phyloP scores from a whole-genome alignment of 176 grass and related monocot genomes.

The Tillandsia leiboldiana region DNA sequence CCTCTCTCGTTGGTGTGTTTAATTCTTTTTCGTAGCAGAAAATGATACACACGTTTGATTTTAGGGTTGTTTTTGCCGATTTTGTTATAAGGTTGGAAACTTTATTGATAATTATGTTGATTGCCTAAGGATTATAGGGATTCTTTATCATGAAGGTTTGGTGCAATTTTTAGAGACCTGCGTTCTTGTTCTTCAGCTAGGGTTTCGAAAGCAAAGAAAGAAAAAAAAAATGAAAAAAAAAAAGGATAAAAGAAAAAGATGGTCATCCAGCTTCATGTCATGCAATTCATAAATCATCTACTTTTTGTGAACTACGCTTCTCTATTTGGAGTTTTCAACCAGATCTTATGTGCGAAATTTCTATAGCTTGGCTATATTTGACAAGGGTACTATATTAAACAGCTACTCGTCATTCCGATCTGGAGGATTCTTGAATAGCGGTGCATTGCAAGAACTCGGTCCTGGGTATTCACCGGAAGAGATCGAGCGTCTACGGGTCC shows the following conservation, averaged over 20 bases:
- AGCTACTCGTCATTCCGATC: conserved; percentile 82
- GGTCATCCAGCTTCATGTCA: neutral
- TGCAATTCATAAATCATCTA: neutral
- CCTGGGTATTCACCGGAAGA: conserved; percentile 50
- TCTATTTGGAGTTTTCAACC: neutral
- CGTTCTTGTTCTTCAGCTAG: neutral
- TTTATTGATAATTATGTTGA: neutral
- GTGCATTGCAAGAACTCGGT: conserved; percentile 17
- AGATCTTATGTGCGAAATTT: neutral
- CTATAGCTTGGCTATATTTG: conserved; percentile 12
- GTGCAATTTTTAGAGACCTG: no score
- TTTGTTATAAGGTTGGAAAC: conserved; percentile 8
- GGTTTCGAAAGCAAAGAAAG: neutral
- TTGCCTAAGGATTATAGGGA: no score
- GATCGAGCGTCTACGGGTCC: conserved; percentile 50
- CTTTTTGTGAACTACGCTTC: neutral
- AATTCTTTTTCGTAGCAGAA: neutral
- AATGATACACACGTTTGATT: neutral
- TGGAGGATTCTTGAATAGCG: conserved; percentile 40
- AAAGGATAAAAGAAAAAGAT: neutral
- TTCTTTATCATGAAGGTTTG: no score
- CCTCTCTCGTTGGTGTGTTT: neutral
- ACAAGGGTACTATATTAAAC: conserved; percentile 14
- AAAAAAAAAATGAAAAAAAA: neutral
- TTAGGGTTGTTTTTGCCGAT: conserved; percentile 4